Evolutionary conservation across 2,329 filamentous ascomycete genomes (phyloP).

Genomic region (Xylaria sp.): DNA sequence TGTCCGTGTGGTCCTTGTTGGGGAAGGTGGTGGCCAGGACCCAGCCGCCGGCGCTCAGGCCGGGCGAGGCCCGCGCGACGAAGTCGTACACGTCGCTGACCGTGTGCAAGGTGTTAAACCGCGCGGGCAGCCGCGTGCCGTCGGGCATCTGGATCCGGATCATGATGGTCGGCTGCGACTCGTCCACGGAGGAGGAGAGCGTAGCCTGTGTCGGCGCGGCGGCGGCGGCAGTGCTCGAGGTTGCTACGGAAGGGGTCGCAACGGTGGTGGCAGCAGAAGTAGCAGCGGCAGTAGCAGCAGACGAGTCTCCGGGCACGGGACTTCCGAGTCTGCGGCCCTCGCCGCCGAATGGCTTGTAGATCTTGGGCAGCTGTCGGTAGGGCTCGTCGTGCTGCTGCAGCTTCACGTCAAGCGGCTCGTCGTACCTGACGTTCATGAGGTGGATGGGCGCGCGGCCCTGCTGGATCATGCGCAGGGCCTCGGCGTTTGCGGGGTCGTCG

Average conservation of each 20-base stretch:
- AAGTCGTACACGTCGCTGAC: conserved; percentile 78
- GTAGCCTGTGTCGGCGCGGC: conserved; percentile 28
- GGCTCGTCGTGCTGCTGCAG: conserved; percentile 75
- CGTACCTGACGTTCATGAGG: conserved; percentile 74
- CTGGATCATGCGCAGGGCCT: conserved; percentile 75
- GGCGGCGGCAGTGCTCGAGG: conserved; percentile 38
- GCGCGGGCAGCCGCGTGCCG: conserved; percentile 74
- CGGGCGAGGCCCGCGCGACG: conserved; percentile 64
- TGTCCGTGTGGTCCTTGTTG: conserved; percentile 77
- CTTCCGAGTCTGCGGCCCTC: conserved; percentile 75
- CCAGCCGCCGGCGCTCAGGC: conserved; percentile 62
- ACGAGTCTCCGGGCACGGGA: conserved; percentile 67
- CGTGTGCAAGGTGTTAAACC: conserved; percentile 81
- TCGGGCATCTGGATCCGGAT: conserved; percentile 80
- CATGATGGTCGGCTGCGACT: conserved; percentile 67
- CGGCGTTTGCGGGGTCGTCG: conserved; percentile 75
- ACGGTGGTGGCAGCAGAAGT: conserved; percentile 38
- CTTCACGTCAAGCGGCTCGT: conserved; percentile 78
- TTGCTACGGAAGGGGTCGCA: conserved; percentile 24
- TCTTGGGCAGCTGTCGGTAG: conserved; percentile 72
- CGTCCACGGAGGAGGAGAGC: conserved; percentile 52
- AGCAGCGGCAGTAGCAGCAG: conserved; percentile 35
- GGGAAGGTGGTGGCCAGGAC: conserved; percentile 83
- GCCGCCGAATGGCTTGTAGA: conserved; percentile 76
- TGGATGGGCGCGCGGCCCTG: conserved; percentile 75